A percentile compares a stretch with the other conserved stretches of the same genome.
Conservation (phyloP, 805 yeast species). For the Yarrowia bubula region DNA sequence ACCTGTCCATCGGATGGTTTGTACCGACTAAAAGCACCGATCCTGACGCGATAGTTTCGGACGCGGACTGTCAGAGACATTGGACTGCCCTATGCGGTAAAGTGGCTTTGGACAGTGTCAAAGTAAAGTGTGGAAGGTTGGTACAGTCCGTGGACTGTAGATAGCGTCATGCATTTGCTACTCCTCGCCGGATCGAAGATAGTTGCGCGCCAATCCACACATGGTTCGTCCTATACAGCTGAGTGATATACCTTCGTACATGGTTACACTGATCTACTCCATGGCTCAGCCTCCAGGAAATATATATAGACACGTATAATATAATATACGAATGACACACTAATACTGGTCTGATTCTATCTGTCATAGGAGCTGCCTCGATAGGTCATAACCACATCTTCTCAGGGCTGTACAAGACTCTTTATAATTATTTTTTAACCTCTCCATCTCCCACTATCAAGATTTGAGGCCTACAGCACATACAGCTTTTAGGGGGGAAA, state of each 20-base stretch:
- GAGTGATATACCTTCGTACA: background rate
- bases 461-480: background rate
- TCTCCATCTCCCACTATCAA: background rate
- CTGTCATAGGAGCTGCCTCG: background rate
- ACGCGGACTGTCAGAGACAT: background rate
- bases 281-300: too few species aligned
- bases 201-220: conserved; percentile 13
- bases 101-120: conserved; percentile 11
- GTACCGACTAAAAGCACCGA: background rate
- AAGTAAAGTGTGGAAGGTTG: conserved; percentile 20
- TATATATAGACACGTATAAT: too few species aligned
- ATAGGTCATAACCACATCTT: background rate
- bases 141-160: conserved; percentile 7
- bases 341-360: background rate
- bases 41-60: background rate
- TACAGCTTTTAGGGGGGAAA: background rate
- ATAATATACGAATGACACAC: too few species aligned
- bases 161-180: background rate
- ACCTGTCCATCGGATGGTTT: conserved; percentile 31
- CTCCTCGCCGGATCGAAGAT: conserved; percentile 10
- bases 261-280: background rate
- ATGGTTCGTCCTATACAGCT: background rate
- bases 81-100: conserved; percentile 8
- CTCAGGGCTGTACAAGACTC: background rate
- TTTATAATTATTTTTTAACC: background rate